Evolutionary conservation across 2,329 filamentous ascomycete species (phyloP).

Genomic region (Fusarium pilosicola): DNA sequence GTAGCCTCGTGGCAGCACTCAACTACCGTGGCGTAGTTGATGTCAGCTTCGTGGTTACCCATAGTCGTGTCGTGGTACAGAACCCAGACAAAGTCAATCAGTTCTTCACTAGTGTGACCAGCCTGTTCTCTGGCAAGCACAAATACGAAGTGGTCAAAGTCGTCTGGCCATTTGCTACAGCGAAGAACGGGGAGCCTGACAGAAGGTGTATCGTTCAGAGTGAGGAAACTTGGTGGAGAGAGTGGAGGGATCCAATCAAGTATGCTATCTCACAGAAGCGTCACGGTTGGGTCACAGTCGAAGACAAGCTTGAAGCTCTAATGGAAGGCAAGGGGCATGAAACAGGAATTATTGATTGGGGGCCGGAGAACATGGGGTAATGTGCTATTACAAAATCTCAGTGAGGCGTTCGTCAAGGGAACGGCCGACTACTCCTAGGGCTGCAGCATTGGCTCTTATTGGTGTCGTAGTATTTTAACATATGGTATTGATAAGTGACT

Average conservation of each 20-base stretch:
- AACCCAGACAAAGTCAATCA: conserved; percentile 63
- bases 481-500: background rate
- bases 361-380: conserved; percentile 45
- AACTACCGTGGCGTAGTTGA: conserved; percentile 61
- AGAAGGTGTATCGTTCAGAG: conserved; percentile 62
- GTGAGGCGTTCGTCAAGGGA: background rate
- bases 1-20: conserved; percentile 60
- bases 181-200: conserved; percentile 55
- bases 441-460: background rate
- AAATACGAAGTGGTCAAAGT: conserved; percentile 66
- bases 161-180: conserved; percentile 67
- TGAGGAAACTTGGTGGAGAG: conserved; percentile 66
- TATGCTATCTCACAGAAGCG: conserved; percentile 59
- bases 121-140: conserved; percentile 62
- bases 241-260: conserved; percentile 47
- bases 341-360: conserved; percentile 56
- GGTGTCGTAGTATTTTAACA: background rate
- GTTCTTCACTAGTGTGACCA: conserved; percentile 63
- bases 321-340: conserved; percentile 59
- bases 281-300: conserved; percentile 58
- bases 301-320: conserved; percentile 63
- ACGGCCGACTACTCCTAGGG: background rate
- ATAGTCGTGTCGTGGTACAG: conserved; percentile 60
- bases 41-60: conserved; percentile 61
- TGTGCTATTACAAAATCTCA: background rate